These are phyloP conservation scores for Colletotrichum sojae DNA, from an alignment of 2,329 filamentous ascomycete species.

Conservation along the genomic window DNA sequence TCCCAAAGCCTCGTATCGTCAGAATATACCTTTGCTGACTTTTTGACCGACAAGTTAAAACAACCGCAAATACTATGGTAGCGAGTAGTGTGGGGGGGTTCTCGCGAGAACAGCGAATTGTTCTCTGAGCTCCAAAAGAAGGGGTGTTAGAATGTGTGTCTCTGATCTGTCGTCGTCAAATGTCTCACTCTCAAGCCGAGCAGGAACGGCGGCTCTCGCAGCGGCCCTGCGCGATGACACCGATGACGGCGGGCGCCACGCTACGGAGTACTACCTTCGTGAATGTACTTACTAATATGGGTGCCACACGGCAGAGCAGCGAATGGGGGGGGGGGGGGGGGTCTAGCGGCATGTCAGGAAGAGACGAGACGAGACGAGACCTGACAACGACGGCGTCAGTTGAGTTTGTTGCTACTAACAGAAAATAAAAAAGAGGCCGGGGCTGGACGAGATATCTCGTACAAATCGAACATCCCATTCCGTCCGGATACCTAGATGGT, in stretches of 20 bases:
- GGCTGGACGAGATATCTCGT: slow-evolving; percentile 21
- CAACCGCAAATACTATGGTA: too few species aligned
- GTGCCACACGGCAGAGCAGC: slow-evolving; percentile 4
- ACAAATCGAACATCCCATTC: neutral
- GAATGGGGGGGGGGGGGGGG: too few species aligned
- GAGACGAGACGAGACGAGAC: slow-evolving; percentile 14
- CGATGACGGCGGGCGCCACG: neutral
- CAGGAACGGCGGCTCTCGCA: slow-evolving; percentile 30
- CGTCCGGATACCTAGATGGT: neutral
- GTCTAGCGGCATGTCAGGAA: slow-evolving; percentile 4
- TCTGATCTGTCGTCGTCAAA: slow-evolving; percentile 13
- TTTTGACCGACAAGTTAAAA: too few species aligned
- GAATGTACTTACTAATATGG: neutral
- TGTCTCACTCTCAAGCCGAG: slow-evolving; percentile 26
- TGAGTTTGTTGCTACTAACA: too few species aligned
- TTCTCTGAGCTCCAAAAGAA: neutral
- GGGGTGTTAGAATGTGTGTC: neutral
- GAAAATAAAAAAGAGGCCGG: slow-evolving; percentile 7
- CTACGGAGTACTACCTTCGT: too few species aligned
- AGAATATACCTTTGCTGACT: too few species aligned
- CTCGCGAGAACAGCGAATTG: slow-evolving; percentile 16
- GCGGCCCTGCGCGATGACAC: slow-evolving; percentile 13
- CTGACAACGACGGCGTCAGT: neutral
- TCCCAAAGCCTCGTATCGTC: too few species aligned
- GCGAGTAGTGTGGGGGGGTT: neutral